Evolutionary conservation across 306 rosid species (phyloP).

Genomic region (Abrus pulchellus): DNA sequence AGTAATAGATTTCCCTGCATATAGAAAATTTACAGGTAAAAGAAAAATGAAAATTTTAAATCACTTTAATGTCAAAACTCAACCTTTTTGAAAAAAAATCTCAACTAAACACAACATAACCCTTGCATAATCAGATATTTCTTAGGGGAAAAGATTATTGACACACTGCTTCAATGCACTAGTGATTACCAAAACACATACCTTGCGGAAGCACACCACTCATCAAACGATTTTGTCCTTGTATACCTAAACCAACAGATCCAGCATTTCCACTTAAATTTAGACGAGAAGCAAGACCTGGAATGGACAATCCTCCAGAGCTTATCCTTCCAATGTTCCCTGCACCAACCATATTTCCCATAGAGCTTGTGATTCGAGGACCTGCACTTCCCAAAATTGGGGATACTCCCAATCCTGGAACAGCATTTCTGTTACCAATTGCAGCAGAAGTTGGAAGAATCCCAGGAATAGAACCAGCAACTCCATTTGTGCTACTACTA

Average conservation of each 20-base stretch:
- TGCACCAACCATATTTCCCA: constrained; percentile 98
- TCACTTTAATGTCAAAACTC: not conserved
- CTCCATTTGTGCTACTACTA: constrained; percentile 93
- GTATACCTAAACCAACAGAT: constrained; percentile 81
- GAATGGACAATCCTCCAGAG: constrained; percentile 81
- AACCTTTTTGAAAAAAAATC: not conserved
- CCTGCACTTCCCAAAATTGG: constrained; percentile 89
- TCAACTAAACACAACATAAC: not conserved
- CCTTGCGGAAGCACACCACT: constrained; percentile 96
- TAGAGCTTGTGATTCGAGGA: constrained; percentile 90
- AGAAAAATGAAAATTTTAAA: not conserved
- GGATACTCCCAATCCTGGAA: constrained; percentile 96
- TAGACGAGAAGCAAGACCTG: constrained; percentile 90
- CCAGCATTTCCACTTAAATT: constrained; percentile 82
- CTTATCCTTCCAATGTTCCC: constrained; percentile 85
- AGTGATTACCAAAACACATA: constrained; percentile 41
- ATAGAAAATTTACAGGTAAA: not conserved
- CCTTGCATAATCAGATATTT: constrained; percentile 2
- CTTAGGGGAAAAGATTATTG: constrained; percentile 12
- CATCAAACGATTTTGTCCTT: constrained; percentile 93
- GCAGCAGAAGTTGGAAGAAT: constrained; percentile 95
- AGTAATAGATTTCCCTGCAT: too few relatives aligned
- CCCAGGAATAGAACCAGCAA: constrained; percentile 98
- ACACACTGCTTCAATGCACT: not conserved
- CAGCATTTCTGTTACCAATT: constrained; percentile 93